These are phyloP conservation scores for Candida parachauliodes DNA, from an alignment of 805 yeast genomes.

Conservation along the genomic window DNA sequence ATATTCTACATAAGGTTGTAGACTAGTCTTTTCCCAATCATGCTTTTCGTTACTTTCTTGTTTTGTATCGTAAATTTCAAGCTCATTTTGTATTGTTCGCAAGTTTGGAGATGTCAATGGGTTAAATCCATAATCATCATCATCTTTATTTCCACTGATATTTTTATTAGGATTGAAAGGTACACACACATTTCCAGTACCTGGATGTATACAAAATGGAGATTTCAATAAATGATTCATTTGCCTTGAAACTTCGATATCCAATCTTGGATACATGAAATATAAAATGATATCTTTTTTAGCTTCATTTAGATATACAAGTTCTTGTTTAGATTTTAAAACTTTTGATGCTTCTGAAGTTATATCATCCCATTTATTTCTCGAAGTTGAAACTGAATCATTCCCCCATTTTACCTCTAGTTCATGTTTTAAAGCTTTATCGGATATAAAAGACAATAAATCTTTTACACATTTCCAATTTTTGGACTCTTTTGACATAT, in stretches of 20 bases:
- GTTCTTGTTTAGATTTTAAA: slow-evolving; percentile 44
- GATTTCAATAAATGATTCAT: slow-evolving; percentile 89
- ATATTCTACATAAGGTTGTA: slow-evolving; percentile 66
- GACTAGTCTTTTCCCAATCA: slow-evolving; percentile 62
- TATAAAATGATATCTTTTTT: slow-evolving; percentile 79
- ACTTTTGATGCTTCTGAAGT: slow-evolving; percentile 47
- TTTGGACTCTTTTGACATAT: slow-evolving; percentile 40
- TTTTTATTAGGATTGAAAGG: slow-evolving; percentile 60
- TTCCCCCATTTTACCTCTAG: slow-evolving; percentile 57
- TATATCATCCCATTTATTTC: slow-evolving; percentile 80
- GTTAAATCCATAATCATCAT: slow-evolving; percentile 55
- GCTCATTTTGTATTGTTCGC: slow-evolving; percentile 57
- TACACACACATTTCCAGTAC: slow-evolving; percentile 93
- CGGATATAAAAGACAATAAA: slow-evolving; percentile 61
- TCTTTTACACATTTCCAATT: slow-evolving; percentile 49
- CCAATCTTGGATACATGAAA: slow-evolving; percentile 86
- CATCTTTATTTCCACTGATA: slow-evolving; percentile 27
- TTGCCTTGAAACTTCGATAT: slow-evolving; percentile 87
- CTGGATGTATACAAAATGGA: slow-evolving; percentile 96
- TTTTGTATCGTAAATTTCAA: slow-evolving; percentile 47
- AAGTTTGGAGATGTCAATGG: slow-evolving; percentile 81
- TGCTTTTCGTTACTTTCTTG: slow-evolving; percentile 24
- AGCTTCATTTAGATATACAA: slow-evolving; percentile 56
- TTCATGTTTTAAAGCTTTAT: slow-evolving; percentile 49
- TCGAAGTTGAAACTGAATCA: slow-evolving; percentile 35